phyloP scores from a whole-genome alignment of 768 basidiomycete species.

The Candolleomyces eurysporus region DNA sequence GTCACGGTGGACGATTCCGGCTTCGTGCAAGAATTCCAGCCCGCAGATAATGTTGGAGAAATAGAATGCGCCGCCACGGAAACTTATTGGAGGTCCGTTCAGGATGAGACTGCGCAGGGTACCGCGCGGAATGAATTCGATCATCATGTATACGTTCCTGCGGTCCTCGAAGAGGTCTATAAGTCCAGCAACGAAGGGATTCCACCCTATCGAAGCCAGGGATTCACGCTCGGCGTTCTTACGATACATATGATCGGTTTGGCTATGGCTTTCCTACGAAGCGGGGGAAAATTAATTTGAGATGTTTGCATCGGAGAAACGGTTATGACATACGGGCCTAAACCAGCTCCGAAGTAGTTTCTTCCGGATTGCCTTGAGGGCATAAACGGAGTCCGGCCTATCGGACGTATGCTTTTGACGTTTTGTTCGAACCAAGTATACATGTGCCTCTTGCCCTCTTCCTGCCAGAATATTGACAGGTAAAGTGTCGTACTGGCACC shows the following conservation, averaged over 20 bases:
- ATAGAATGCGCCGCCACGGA: conserved; percentile 43
- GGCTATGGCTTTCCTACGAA: neutral
- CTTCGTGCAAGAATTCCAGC: conserved; percentile 45
- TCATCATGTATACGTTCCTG: conserved; percentile 46
- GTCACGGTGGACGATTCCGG: conserved; percentile 67
- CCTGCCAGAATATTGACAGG: conserved; percentile 26
- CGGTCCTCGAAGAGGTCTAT: conserved; percentile 45
- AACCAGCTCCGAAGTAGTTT: conserved; percentile 9
- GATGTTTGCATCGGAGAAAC: too few relatives aligned
- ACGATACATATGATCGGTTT: neutral
- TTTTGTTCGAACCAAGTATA: conserved; percentile 39
- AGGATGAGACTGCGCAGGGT: conserved; percentile 39
- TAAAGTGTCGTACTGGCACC: neutral
- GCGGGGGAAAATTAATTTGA: too few relatives aligned
- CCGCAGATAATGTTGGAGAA: conserved; percentile 50
- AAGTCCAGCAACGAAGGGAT: conserved; percentile 49
- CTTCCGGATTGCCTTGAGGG: conserved; percentile 44
- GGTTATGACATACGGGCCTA: too few relatives aligned
- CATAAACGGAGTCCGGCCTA: conserved; percentile 36
- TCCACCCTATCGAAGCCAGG: conserved; percentile 48
- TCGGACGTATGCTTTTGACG: conserved; percentile 29
- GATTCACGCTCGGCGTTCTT: conserved; percentile 33
- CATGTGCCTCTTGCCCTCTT: conserved; percentile 38
- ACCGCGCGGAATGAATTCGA: conserved; percentile 49
- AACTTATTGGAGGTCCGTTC: conserved; percentile 1